A percentile compares a stretch with the other conserved stretches of the same genome.
Evolutionary conservation across 331 rosid genomes (phyloP).

Genomic region (Spiraea crenata): DNA sequence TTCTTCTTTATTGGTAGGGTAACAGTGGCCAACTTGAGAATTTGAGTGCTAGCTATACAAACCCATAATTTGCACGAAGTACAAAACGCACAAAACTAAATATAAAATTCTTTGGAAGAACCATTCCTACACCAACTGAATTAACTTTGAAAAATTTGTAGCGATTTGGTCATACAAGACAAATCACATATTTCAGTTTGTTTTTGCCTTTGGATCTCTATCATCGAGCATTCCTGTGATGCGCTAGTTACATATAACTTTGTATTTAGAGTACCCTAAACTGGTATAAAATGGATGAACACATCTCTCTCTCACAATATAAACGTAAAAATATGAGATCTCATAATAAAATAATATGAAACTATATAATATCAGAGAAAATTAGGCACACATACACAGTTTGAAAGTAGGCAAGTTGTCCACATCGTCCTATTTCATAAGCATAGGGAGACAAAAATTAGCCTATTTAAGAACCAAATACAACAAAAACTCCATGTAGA

Average conservation of each 20-base stretch:
- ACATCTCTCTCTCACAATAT: neutral
- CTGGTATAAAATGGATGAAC: too few relatives aligned
- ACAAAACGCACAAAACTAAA: neutral
- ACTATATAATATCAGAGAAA: neutral
- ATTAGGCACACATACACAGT: neutral
- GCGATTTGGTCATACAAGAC: neutral
- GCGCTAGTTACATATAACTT: neutral
- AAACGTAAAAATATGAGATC: neutral
- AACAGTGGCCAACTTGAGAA: too few relatives aligned
- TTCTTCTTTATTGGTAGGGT: neutral
- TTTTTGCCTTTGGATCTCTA: neutral
- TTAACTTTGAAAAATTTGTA: neutral
- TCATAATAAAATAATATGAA: neutral
- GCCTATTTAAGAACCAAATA: slow-evolving; percentile 31
- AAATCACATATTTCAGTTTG: neutral
- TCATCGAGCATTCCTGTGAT: neutral
- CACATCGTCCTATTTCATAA: neutral
- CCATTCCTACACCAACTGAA: slow-evolving; percentile 8
- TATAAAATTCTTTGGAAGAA: neutral
- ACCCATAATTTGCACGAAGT: neutral
- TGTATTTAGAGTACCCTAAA: too few relatives aligned
- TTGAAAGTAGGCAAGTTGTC: neutral
- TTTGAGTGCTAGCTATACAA: too few relatives aligned
- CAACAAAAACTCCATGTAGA: neutral
- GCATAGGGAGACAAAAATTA: neutral